A percentile compares a stretch with the other conserved stretches of the same genome.
These are phyloP conservation scores for Aegilops tauschii DNA, from an alignment of 176 grass and related monocot genomes.

Conservation along the genomic window DNA sequence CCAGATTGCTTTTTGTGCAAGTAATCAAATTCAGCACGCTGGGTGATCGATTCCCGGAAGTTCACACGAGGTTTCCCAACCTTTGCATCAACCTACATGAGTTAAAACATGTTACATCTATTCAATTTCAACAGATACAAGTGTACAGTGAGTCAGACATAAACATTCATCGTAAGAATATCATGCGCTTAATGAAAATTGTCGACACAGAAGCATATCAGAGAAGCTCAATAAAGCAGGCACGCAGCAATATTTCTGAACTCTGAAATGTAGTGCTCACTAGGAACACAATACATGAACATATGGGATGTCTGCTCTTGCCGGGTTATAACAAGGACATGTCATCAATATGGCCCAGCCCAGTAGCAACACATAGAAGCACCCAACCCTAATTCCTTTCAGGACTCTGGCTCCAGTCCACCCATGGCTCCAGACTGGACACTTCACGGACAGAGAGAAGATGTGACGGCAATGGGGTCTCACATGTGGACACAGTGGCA, in stretches of 20 bases:
- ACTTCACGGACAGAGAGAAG: not conserved
- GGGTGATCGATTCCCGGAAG: conserved; percentile 91
- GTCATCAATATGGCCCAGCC: not conserved
- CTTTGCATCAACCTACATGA: conserved; percentile 65
- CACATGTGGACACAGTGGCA: not conserved
- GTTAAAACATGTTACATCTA: conserved; percentile 12
- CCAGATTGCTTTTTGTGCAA: conserved; percentile 98
- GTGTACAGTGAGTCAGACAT: not conserved
- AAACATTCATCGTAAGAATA: not conserved
- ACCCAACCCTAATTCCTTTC: not conserved
- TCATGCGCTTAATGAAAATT: not conserved
- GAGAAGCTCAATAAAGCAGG: conserved; percentile 4
- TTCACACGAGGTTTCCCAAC: conserved; percentile 95
- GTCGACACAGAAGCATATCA: not conserved
- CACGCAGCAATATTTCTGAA: not conserved
- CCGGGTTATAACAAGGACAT: not conserved
- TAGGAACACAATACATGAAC: conserved; percentile 7
- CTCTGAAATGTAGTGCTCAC: not conserved
- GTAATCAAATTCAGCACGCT: conserved; percentile 90
- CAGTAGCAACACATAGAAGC: not conserved
- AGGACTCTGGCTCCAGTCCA: not conserved
- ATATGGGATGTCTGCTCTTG: not conserved
- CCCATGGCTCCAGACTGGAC: not conserved
- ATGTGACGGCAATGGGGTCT: not conserved
- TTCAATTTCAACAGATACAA: conserved; percentile 10